Conservation (phyloP, 108 stramenopile species). For the Stephanodiscus triporus region DNA sequence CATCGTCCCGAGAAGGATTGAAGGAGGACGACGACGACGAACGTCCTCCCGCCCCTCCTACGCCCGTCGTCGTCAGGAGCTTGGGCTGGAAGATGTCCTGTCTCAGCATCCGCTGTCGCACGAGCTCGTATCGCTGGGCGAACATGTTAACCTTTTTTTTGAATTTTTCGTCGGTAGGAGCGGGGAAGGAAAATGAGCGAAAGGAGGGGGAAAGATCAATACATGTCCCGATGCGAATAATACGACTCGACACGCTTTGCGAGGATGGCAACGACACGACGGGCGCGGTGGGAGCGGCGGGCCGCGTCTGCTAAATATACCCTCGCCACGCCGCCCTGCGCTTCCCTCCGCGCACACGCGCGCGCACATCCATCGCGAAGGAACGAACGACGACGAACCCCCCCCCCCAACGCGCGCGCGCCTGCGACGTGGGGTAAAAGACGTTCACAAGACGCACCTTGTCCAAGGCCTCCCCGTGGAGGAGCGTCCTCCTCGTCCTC, state of each 20-base stretch:
- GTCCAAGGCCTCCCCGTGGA: constrained; percentile 28
- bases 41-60: constrained; percentile 7
- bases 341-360: too few relatives aligned
- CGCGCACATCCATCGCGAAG: too few relatives aligned
- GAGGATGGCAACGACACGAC: too few relatives aligned
- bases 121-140: constrained; percentile 68
- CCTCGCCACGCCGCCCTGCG: too few relatives aligned
- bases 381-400: too few relatives aligned
- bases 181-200: not conserved
- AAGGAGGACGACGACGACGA: not conserved
- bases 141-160: constrained; percentile 62
- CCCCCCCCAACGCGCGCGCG: too few relatives aligned
- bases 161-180: too few relatives aligned
- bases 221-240: constrained; percentile 43
- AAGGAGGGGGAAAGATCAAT: constrained; percentile 23
- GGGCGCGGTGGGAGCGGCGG: too few relatives aligned
- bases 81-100: constrained; percentile 69
- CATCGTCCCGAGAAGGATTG: constrained; percentile 5
- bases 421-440: too few relatives aligned
- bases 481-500: constrained; percentile 11
- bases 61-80: constrained; percentile 31
- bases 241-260: not conserved
- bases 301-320: too few relatives aligned
- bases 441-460: constrained; percentile 31
- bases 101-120: constrained; percentile 78